Percentiles rank a stretch among this genome's conserved stretches.
phyloP scores from a whole-genome alignment of 257 asterid genomes.

The Solanum acaule region DNA sequence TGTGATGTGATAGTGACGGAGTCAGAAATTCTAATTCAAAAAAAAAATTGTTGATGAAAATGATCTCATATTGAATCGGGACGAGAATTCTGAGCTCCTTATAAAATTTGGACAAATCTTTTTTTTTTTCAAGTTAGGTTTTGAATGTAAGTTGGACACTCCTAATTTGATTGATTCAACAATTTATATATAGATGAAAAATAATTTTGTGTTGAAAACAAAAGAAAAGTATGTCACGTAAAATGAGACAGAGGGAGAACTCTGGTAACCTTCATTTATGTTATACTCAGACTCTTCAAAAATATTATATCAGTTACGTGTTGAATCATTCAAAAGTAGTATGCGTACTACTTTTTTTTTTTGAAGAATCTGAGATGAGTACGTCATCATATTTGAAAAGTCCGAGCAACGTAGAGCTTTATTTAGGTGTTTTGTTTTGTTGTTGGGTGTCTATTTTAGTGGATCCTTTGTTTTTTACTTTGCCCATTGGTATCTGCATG shows the following conservation, averaged over 20 bases:
- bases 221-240: not conserved
- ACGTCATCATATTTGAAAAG: not conserved
- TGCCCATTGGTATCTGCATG: constrained; percentile 22
- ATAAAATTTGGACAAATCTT: no score
- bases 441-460: not conserved
- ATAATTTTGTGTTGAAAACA: not conserved
- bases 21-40: not conserved
- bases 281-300: not conserved
- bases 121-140: not conserved
- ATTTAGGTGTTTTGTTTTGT: not conserved
- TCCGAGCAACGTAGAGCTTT: not conserved
- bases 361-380: not conserved
- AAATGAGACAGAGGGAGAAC: not conserved
- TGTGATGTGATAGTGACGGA: not conserved
- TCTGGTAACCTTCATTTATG: not conserved
- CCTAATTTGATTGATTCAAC: no score
- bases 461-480: not conserved
- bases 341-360: not conserved
- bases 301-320: no score
- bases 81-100: not conserved
- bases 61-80: not conserved
- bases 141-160: not conserved
- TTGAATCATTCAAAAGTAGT: not conserved
- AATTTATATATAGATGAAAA: no score
- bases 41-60: not conserved